Evolutionary conservation across 768 basidiomycete species (phyloP).

Genomic region (Tylopilus cervinicoccineus): DNA sequence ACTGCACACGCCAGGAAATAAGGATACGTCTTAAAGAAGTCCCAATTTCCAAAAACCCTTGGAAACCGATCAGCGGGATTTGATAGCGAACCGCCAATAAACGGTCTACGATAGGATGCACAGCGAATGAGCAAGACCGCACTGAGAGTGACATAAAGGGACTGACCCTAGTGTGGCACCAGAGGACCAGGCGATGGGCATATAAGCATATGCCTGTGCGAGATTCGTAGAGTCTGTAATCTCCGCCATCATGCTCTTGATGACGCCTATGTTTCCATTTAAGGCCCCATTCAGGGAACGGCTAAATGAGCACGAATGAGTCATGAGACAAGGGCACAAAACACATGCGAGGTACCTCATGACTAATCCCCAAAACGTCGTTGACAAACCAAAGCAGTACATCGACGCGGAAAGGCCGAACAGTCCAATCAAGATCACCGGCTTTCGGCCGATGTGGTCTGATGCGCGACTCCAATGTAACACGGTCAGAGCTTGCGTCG

Average conservation of each 20-base stretch:
- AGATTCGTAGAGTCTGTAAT: conserved; percentile 71
- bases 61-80: conserved; percentile 68
- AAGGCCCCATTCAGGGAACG: conserved; percentile 69
- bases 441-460: conserved; percentile 71
- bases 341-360: conserved; percentile 36
- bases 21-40: conserved; percentile 63
- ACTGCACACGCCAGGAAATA: conserved; percentile 74
- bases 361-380: conserved; percentile 62
- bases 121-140: conserved; percentile 2
- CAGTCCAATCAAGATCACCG: conserved; percentile 65
- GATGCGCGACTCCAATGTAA: conserved; percentile 23
- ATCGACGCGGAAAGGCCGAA: conserved; percentile 63
- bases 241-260: conserved; percentile 73
- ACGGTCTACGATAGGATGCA: conserved; percentile 48
- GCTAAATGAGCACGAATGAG: conserved; percentile 33
- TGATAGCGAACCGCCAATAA: conserved; percentile 64
- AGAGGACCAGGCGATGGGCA: conserved; percentile 51
- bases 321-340: not conserved
- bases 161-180: conserved; percentile 47
- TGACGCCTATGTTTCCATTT: conserved; percentile 67
- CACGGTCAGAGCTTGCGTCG: not conserved
- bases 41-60: conserved; percentile 47
- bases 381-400: conserved; percentile 72
- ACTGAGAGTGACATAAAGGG: not conserved
- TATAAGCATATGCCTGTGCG: conserved; percentile 61